Percentiles rank a stretch among this genome's conserved stretches.
These are phyloP conservation scores for Omphalea diandra DNA, from an alignment of 441 rosid genomes.

Conservation along the genomic window DNA sequence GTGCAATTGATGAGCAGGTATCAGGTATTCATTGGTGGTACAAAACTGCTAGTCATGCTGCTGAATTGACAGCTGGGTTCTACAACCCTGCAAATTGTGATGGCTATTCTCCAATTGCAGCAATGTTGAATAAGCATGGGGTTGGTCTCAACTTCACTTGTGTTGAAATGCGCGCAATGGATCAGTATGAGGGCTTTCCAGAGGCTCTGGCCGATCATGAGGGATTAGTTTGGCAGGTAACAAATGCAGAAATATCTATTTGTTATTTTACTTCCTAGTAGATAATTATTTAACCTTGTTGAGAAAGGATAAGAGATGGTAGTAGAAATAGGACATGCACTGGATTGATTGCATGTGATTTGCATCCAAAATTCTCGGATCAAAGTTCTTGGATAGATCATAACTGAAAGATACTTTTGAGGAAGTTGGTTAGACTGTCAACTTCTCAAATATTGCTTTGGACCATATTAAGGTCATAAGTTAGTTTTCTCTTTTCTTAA, in stretches of 20 bases:
- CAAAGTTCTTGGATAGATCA: neutral
- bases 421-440: neutral
- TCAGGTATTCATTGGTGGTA: slow-evolving; percentile 98
- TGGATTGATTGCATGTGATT: slow-evolving; percentile 16
- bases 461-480: neutral
- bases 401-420: neutral
- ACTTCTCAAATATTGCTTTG: neutral
- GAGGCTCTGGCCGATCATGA: slow-evolving; percentile 78
- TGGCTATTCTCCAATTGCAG: slow-evolving; percentile 78
- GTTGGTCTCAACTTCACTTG: slow-evolving; percentile 72
- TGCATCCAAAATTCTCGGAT: neutral
- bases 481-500: too few species aligned
- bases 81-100: slow-evolving; percentile 90
- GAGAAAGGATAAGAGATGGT: neutral
- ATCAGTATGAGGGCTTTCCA: slow-evolving; percentile 59
- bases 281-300: slow-evolving; percentile 6
- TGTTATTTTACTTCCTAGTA: neutral
- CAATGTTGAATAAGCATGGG: slow-evolving; percentile 74
- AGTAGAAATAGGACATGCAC: slow-evolving; percentile 12
- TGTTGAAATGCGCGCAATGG: slow-evolving; percentile 54
- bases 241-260: slow-evolving; percentile 1
- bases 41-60: slow-evolving; percentile 94
- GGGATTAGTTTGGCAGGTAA: slow-evolving; percentile 94
- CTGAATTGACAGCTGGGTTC: slow-evolving; percentile 92
- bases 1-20: slow-evolving; percentile 55